These are phyloP conservation scores for Ophiostoma fasciatum DNA, from an alignment of 2,329 filamentous ascomycete genomes.

Conservation along the genomic window DNA sequence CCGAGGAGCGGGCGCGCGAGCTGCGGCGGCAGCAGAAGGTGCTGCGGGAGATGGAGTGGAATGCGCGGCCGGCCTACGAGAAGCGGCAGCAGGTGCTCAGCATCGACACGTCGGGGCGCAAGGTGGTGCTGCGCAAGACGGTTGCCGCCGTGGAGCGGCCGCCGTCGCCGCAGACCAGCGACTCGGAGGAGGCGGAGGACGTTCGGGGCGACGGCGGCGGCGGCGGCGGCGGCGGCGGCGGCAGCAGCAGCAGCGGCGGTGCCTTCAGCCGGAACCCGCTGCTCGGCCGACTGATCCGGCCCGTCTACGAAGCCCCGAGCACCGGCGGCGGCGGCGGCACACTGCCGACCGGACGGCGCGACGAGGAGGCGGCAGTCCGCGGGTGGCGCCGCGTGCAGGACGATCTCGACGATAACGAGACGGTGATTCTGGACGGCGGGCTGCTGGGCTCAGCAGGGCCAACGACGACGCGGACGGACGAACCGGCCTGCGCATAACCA, in stretches of 20 bases:
- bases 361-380: slow-evolving; percentile 15
- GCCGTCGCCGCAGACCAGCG: slow-evolving; percentile 29
- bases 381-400: slow-evolving; percentile 48
- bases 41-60: slow-evolving; percentile 75
- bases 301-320: slow-evolving; percentile 27
- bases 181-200: slow-evolving; percentile 16
- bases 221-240: slow-evolving; percentile 17
- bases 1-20: slow-evolving; percentile 67
- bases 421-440: slow-evolving; percentile 42
- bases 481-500: slow-evolving; percentile 2
- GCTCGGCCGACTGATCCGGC: slow-evolving; percentile 47
- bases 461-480: not conserved
- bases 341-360: not conserved
- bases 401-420: slow-evolving; percentile 43
- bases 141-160: slow-evolving; percentile 46
- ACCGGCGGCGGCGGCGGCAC: not conserved
- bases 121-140: slow-evolving; percentile 62
- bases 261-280: slow-evolving; percentile 57
- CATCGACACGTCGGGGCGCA: slow-evolving; percentile 66
- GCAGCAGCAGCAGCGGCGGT: slow-evolving; percentile 29
- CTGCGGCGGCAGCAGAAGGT: slow-evolving; percentile 76
- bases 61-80: slow-evolving; percentile 72
- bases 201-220: slow-evolving; percentile 2
- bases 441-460: slow-evolving; percentile 24
- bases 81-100: slow-evolving; percentile 74